These are phyloP conservation scores for Globisporangium paroecandrum DNA, from an alignment of 352 stramenopile genomes.

Conservation along the genomic window DNA sequence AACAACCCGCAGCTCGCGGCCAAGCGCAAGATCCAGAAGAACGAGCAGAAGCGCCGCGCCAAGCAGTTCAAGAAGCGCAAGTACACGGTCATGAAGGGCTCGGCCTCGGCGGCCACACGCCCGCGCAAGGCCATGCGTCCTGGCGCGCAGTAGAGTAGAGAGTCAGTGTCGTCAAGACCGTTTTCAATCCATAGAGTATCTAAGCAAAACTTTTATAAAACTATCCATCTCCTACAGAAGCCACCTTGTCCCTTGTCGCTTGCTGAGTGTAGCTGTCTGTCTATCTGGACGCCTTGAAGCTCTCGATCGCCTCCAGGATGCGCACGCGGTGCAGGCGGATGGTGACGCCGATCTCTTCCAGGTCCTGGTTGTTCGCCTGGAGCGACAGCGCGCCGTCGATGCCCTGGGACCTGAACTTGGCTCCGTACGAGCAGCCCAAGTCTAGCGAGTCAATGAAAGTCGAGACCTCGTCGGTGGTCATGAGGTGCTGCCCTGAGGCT, in stretches of 20 bases:
- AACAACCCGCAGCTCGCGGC: slow-evolving; percentile 70
- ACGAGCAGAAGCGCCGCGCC: slow-evolving; percentile 72
- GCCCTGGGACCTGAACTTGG: slow-evolving; percentile 37
- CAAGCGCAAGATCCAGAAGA: slow-evolving; percentile 82
- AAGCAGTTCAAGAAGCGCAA: slow-evolving; percentile 90
- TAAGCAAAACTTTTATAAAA: neutral
- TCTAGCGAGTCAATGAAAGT: slow-evolving; percentile 47
- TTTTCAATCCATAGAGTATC: slow-evolving; percentile 14
- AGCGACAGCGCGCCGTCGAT: slow-evolving; percentile 64
- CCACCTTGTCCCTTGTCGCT: neutral
- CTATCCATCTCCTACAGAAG: neutral
- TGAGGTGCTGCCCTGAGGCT: slow-evolving; percentile 16
- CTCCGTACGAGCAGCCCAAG: slow-evolving; percentile 33
- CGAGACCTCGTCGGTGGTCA: slow-evolving; percentile 46
- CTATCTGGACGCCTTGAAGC: neutral
- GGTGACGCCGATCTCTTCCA: slow-evolving; percentile 64
- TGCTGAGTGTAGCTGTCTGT: neutral
- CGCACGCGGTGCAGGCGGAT: slow-evolving; percentile 72
- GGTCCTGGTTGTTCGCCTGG: slow-evolving; percentile 49
- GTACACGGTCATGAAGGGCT: slow-evolving; percentile 80
- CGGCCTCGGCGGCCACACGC: slow-evolving; percentile 51
- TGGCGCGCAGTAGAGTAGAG: slow-evolving; percentile 42
- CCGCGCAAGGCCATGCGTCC: slow-evolving; percentile 59
- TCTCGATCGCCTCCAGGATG: slow-evolving; percentile 45
- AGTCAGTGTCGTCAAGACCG: neutral